phyloP scores from a whole-genome alignment of 1,139 yeast species.

The Lodderomyces theae region DNA sequence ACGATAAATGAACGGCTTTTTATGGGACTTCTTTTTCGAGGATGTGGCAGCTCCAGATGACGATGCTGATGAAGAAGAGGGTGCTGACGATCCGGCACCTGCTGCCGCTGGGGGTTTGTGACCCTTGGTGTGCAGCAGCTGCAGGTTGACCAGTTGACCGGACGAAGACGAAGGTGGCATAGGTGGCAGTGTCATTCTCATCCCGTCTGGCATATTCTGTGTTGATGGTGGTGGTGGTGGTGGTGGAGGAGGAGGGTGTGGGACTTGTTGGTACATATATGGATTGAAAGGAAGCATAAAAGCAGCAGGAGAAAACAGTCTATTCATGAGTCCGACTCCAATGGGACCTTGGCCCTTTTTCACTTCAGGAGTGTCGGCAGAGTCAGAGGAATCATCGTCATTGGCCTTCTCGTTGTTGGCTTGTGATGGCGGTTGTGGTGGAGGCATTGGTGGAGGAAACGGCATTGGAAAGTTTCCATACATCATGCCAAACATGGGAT shows the following conservation, averaged over 20 bases:
- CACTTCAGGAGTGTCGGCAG: neutral
- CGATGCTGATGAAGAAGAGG: neutral
- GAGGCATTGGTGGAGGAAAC: slow-evolving; percentile 9
- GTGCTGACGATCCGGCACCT: slow-evolving; percentile 4
- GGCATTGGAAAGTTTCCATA: slow-evolving; percentile 15
- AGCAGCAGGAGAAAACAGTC: slow-evolving; percentile 28
- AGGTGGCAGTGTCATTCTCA: slow-evolving; percentile 3
- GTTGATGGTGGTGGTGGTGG: too few species aligned
- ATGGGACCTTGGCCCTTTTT: slow-evolving; percentile 20
- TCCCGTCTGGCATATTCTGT: slow-evolving; percentile 5
- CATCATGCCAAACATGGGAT: slow-evolving; percentile 37
- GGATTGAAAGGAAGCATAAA: slow-evolving; percentile 53
- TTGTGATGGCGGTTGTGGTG: slow-evolving; percentile 9
- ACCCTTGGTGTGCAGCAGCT: slow-evolving; percentile 2
- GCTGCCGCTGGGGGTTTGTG: slow-evolving; percentile 4
- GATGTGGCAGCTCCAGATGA: slow-evolving; percentile 1
- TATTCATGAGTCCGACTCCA: slow-evolving; percentile 43
- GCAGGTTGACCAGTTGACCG: slow-evolving; percentile 2
- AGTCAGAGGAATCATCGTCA: slow-evolving; percentile 1
- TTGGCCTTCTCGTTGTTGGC: slow-evolving; percentile 9
- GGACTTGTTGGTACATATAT: slow-evolving; percentile 39
- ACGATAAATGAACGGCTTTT: slow-evolving; percentile 52
- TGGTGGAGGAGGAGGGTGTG: too few species aligned
- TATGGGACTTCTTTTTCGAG: slow-evolving; percentile 1
- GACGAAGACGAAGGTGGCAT: slow-evolving; percentile 3